Conservation (phyloP, 2,329 filamentous ascomycete species). For the Penicillium sp. region DNA sequence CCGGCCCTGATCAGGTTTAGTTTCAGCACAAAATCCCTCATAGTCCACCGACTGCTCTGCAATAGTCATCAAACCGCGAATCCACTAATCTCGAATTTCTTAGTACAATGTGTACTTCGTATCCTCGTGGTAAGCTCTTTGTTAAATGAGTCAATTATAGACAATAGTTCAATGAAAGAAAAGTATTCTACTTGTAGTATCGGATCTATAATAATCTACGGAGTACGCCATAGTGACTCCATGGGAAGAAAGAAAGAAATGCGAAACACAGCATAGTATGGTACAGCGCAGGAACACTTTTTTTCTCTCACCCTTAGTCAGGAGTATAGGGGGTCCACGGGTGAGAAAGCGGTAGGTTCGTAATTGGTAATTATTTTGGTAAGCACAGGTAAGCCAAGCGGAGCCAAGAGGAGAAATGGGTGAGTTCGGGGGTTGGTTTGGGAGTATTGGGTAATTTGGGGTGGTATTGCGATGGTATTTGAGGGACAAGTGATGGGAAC, state of each 20-base stretch:
- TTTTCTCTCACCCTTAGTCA: neutral
- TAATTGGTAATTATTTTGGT: neutral
- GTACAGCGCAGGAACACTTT: slow-evolving; percentile 1
- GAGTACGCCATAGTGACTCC: neutral
- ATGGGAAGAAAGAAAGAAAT: neutral
- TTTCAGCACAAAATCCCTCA: slow-evolving; percentile 23
- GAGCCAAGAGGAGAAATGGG: neutral
- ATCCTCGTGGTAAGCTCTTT: neutral
- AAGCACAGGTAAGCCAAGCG: neutral
- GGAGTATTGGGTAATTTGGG: neutral
- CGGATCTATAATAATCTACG: neutral
- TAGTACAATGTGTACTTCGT: neutral
- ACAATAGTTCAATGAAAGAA: neutral
- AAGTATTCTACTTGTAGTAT: neutral
- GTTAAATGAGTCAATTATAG: neutral
- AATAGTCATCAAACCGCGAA: slow-evolving; percentile 9
- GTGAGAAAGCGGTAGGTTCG: neutral
- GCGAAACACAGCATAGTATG: neutral
- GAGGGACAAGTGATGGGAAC: neutral
- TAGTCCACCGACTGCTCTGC: slow-evolving; percentile 5
- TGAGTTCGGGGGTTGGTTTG: neutral
- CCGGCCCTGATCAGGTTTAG: slow-evolving; percentile 10
- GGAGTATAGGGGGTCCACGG: neutral
- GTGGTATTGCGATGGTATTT: neutral
- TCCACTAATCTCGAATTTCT: slow-evolving; percentile 2